Evolutionary conservation across 768 basidiomycete genomes (phyloP).

Genomic region (Mycena crocata): DNA sequence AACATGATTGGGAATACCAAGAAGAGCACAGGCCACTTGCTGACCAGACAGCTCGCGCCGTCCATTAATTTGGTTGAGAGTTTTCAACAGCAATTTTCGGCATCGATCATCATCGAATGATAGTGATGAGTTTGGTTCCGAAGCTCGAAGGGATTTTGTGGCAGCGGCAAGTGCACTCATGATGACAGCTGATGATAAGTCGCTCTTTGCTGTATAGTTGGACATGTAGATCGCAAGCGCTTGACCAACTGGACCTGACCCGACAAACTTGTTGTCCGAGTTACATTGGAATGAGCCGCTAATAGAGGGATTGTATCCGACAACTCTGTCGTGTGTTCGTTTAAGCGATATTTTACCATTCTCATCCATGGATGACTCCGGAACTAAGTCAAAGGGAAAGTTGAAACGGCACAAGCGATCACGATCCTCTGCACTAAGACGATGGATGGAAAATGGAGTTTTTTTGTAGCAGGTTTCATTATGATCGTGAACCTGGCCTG

Average conservation of each 20-base stretch:
- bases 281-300: constrained; percentile 28
- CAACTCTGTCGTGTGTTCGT: constrained; percentile 4
- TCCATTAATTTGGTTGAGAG: constrained; percentile 28
- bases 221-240: constrained; percentile 23
- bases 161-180: constrained; percentile 29
- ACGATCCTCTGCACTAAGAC: not conserved
- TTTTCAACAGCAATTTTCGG: constrained; percentile 21
- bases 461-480: constrained; percentile 9
- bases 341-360: constrained; percentile 26
- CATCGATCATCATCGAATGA: constrained; percentile 4
- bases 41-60: constrained; percentile 24
- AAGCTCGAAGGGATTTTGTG: not conserved
- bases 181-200: constrained; percentile 20
- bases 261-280: constrained; percentile 29
- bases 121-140: not conserved
- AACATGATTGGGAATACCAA: constrained; percentile 18
- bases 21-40: constrained; percentile 20
- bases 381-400: constrained; percentile 3
- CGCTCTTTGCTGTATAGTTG: constrained; percentile 20
- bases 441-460: not conserved
- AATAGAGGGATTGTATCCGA: too few relatives aligned
- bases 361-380: constrained; percentile 23
- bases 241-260: constrained; percentile 23
- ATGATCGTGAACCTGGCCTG: not conserved
- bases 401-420: constrained; percentile 25